Percentiles rank a stretch among this genome's conserved stretches.
phyloP scores from a whole-genome alignment of 2,329 filamentous ascomycete species.

The Diaporthe capsici region DNA sequence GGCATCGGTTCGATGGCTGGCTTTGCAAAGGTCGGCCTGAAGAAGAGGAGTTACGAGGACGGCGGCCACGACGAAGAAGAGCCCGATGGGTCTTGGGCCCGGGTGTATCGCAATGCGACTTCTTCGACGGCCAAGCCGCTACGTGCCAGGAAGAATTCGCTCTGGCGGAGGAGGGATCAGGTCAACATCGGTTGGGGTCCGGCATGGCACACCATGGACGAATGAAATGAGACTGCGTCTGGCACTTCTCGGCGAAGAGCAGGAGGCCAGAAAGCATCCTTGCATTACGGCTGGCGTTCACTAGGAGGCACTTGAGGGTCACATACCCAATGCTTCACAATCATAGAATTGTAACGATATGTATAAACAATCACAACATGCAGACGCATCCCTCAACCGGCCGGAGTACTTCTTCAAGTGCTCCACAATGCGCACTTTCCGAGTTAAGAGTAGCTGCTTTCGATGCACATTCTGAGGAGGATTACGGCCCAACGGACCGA shows the following conservation, averaged over 20 bases:
- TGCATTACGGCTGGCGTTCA: slow-evolving; percentile 26
- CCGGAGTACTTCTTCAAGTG: neutral
- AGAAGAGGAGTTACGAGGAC: neutral
- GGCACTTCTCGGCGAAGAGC: neutral
- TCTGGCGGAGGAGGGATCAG: neutral
- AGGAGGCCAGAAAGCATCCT: neutral
- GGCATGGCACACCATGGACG: neutral
- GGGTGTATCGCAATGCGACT: neutral
- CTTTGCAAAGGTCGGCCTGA: neutral
- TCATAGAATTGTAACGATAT: slow-evolving; percentile 26
- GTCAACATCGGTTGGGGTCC: neutral
- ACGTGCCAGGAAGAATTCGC: neutral
- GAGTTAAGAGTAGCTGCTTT: neutral
- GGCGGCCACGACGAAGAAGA: neutral
- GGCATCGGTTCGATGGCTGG: neutral
- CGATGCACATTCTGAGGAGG: neutral
- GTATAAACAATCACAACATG: slow-evolving; percentile 1
- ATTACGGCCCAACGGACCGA: neutral
- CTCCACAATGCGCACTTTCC: neutral
- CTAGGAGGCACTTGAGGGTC: neutral
- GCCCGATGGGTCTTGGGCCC: too few species aligned
- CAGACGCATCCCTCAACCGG: neutral
- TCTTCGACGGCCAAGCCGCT: neutral
- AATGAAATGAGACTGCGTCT: neutral
- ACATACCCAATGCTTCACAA: neutral